Evolutionary conservation across 176 grass and related monocot genomes (phyloP).

Genomic region (Musa beccarii): DNA sequence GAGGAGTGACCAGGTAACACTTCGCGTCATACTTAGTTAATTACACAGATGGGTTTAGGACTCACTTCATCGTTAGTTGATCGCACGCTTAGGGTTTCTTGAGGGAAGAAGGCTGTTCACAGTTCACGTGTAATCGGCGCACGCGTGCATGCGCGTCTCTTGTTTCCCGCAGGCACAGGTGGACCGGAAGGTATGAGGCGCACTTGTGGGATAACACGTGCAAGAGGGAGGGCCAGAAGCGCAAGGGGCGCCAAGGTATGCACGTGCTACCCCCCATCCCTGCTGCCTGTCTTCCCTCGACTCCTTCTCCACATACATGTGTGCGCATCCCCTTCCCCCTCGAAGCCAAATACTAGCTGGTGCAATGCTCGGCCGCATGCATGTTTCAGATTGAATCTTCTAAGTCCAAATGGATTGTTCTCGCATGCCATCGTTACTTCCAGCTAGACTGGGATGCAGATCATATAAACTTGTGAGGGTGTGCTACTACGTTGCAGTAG

Average conservation of each 20-base stretch:
- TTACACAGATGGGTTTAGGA: not conserved
- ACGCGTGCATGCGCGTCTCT: not conserved
- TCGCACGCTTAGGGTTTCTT: not conserved
- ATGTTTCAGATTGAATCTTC: too few relatives aligned
- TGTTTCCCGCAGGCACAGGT: slow-evolving; percentile 4
- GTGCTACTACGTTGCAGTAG: too few relatives aligned
- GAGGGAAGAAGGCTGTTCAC: too few relatives aligned
- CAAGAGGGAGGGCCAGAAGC: slow-evolving; percentile 14
- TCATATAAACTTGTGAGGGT: too few relatives aligned
- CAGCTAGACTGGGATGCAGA: too few relatives aligned
- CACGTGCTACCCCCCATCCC: not conserved
- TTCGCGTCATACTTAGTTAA: not conserved
- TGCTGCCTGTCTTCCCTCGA: not conserved
- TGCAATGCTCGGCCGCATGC: too few relatives aligned
- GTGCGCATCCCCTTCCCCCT: too few relatives aligned
- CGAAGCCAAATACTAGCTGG: too few relatives aligned
- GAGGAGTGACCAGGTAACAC: slow-evolving; percentile 5
- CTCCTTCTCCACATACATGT: not conserved
- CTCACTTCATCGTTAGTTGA: not conserved
- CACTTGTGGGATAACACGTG: slow-evolving; percentile 20
- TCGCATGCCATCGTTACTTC: too few relatives aligned
- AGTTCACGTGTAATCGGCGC: not conserved
- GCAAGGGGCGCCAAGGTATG: slow-evolving; percentile 8
- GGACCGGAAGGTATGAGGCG: slow-evolving; percentile 18
- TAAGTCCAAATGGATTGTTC: too few relatives aligned